Percentiles rank a stretch among this genome's conserved stretches.
Conservation (phyloP, 1,284 basidiomycete species). For the Leucoagaricus sp. region DNA sequence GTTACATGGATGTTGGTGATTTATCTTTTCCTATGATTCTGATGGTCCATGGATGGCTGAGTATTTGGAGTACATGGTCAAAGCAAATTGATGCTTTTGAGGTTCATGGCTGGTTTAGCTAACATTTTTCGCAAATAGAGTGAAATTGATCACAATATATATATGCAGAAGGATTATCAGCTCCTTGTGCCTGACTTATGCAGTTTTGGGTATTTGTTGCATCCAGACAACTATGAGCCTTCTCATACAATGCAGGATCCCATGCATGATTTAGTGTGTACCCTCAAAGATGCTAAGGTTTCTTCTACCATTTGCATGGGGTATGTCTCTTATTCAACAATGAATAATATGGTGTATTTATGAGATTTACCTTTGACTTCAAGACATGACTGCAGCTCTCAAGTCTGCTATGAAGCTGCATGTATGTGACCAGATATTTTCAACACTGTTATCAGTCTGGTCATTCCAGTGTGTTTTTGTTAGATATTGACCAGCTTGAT, state of each 20-base stretch:
- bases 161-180: slow-evolving; percentile 54
- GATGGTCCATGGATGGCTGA: slow-evolving; percentile 79
- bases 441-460: slow-evolving; percentile 56
- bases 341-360: not conserved
- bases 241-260: slow-evolving; percentile 62
- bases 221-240: slow-evolving; percentile 58
- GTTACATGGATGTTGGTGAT: too few relatives aligned
- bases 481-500: not conserved
- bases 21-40: too few relatives aligned
- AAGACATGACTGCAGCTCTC: slow-evolving; percentile 77
- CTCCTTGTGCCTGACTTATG: slow-evolving; percentile 63
- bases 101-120: slow-evolving; percentile 30
- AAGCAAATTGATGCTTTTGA: slow-evolving; percentile 66
- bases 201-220: slow-evolving; percentile 67
- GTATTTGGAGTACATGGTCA: slow-evolving; percentile 72
- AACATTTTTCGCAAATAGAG: not conserved
- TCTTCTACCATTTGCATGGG: too few relatives aligned
- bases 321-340: slow-evolving; percentile 36
- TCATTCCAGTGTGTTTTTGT: slow-evolving; percentile 49
- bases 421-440: slow-evolving; percentile 64
- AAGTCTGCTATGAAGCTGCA: slow-evolving; percentile 65
- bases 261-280: too few relatives aligned
- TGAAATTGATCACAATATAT: not conserved
- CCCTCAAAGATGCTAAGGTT: too few relatives aligned
- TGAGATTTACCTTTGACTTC: not conserved